Conservation (phyloP, 106 monocot species). For the Acorus gramineus region DNA sequence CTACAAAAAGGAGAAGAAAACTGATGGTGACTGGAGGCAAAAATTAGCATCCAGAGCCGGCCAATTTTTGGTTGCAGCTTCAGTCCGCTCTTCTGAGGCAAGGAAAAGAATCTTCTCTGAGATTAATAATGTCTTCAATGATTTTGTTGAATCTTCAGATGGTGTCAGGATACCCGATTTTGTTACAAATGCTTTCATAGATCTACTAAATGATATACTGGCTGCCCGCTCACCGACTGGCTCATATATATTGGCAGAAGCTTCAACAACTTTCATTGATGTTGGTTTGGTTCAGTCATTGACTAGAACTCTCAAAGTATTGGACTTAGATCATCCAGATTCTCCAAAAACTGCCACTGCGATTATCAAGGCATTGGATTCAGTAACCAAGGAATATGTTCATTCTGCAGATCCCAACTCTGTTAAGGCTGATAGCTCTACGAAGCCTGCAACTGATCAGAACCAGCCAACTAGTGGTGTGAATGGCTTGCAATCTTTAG, state of each 20-base stretch:
- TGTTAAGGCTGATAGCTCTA: constrained; percentile 35
- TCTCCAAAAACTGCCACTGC: constrained; percentile 78
- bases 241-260: constrained; percentile 75
- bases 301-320: constrained; percentile 48
- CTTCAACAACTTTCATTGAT: constrained; percentile 92
- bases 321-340: constrained; percentile 90
- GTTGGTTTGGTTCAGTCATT: constrained; percentile 75
- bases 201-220: constrained; percentile 92
- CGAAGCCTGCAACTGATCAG: constrained; percentile 43
- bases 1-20: constrained; percentile 83
- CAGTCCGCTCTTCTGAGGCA: constrained; percentile 79
- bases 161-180: constrained; percentile 40
- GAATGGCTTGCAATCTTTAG: constrained; percentile 49
- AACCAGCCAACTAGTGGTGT: constrained; percentile 37
- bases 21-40: constrained; percentile 90
- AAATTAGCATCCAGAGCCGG: constrained; percentile 79
- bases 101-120: constrained; percentile 86
- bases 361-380: constrained; percentile 78
- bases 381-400: constrained; percentile 84
- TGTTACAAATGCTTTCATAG: constrained; percentile 67
- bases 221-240: constrained; percentile 76
- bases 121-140: constrained; percentile 44
- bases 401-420: constrained; percentile 56
- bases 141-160: constrained; percentile 47
- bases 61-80: constrained; percentile 88